Percentiles rank a stretch among this genome's conserved stretches.
These are phyloP conservation scores for Colletotrichum truncatum DNA, from an alignment of 2,329 filamentous ascomycete species.

Conservation along the genomic window DNA sequence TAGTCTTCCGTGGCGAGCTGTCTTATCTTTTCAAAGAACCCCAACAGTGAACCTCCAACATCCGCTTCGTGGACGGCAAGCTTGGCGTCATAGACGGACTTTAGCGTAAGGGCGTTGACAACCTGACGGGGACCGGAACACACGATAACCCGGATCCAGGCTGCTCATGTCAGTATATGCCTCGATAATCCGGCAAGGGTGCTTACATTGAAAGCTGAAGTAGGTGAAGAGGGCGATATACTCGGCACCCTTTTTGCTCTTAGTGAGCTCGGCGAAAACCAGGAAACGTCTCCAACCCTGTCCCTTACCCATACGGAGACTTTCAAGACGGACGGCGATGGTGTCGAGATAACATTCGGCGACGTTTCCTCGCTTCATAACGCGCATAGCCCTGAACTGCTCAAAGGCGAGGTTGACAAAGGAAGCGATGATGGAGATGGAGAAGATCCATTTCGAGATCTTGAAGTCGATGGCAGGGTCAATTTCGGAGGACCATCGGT, in stretches of 20 bases:
- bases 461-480: conserved; percentile 79
- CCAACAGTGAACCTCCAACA: conserved; percentile 71
- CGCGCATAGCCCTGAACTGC: conserved; percentile 79
- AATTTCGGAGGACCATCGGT: conserved; percentile 88
- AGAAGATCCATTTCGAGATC: conserved; percentile 94
- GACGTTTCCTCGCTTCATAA: conserved; percentile 86
- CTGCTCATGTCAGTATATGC: conserved; percentile 49
- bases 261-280: conserved; percentile 91
- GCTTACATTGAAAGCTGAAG: conserved; percentile 75
- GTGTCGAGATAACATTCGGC: conserved; percentile 92
- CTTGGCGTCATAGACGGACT: conserved; percentile 81
- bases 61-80: conserved; percentile 63
- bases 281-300: conserved; percentile 89
- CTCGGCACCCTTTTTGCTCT: conserved; percentile 89
- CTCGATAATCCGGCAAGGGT: too few species aligned
- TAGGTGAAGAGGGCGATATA: conserved; percentile 93
- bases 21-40: conserved; percentile 86
- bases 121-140: conserved; percentile 93
- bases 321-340: conserved; percentile 85
- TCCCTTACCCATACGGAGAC: conserved; percentile 76
- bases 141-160: conserved; percentile 87
- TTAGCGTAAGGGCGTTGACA: conserved; percentile 89
- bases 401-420: conserved; percentile 84
- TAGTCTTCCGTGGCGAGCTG: conserved; percentile 77
- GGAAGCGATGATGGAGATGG: conserved; percentile 89